These are phyloP conservation scores for Tolypocladium endophyticum DNA, from an alignment of 2,329 filamentous ascomycete genomes.

Conservation along the genomic window DNA sequence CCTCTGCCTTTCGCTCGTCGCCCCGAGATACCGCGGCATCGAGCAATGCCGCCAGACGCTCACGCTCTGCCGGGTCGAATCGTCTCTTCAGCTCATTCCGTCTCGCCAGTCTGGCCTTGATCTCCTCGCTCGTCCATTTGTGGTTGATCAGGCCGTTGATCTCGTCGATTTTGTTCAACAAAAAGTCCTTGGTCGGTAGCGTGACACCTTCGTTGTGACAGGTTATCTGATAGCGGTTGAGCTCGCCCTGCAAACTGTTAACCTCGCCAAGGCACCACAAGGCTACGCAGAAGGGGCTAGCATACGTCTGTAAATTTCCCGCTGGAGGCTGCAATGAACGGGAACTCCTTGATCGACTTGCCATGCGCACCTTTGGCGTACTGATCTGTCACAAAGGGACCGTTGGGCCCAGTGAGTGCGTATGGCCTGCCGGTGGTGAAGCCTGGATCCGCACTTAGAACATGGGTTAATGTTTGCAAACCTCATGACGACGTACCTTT, in stretches of 20 bases:
- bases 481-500: slow-evolving; percentile 46
- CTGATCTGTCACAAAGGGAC: slow-evolving; percentile 72
- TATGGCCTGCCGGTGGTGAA: slow-evolving; percentile 76
- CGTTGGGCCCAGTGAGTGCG: slow-evolving; percentile 67
- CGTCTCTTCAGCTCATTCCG: slow-evolving; percentile 58
- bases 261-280: neutral
- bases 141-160: slow-evolving; percentile 74
- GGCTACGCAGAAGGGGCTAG: neutral
- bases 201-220: slow-evolving; percentile 62
- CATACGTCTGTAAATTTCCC: slow-evolving; percentile 69
- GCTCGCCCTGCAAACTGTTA: slow-evolving; percentile 50
- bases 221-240: slow-evolving; percentile 67
- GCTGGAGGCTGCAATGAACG: slow-evolving; percentile 86
- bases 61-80: slow-evolving; percentile 56
- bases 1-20: slow-evolving; percentile 45
- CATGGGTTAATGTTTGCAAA: neutral
- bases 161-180: slow-evolving; percentile 64
- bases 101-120: slow-evolving; percentile 66
- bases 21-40: slow-evolving; percentile 55
- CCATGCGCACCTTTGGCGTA: slow-evolving; percentile 77
- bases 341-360: slow-evolving; percentile 73
- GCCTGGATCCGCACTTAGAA: slow-evolving; percentile 34
- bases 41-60: slow-evolving; percentile 53
- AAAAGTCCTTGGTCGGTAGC: slow-evolving; percentile 59
- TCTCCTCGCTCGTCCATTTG: slow-evolving; percentile 72